A percentile compares a stretch with the other conserved stretches of the same genome.
These are phyloP conservation scores for Dioszegia hungarica DNA, from an alignment of 768 basidiomycete species.

Conservation along the genomic window DNA sequence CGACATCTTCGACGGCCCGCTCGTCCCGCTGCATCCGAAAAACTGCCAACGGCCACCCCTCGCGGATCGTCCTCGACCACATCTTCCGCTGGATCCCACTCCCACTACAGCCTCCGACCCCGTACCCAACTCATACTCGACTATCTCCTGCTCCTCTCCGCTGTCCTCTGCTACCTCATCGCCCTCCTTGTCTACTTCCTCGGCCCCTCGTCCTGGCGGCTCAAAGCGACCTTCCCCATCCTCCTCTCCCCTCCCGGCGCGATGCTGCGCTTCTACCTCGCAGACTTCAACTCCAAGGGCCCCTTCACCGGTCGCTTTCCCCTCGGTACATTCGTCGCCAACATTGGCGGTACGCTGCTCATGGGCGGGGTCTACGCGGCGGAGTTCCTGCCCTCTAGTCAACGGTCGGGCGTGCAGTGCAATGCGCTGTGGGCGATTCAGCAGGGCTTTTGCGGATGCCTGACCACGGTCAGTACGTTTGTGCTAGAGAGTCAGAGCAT, in stretches of 20 bases:
- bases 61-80: too few relatives aligned
- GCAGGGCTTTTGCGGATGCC: slow-evolving; percentile 92
- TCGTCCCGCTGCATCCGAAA: too few relatives aligned
- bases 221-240: slow-evolving; percentile 76
- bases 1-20: neutral
- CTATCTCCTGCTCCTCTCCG: slow-evolving; percentile 40
- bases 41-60: too few relatives aligned
- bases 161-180: slow-evolving; percentile 66
- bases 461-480: slow-evolving; percentile 92
- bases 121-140: neutral
- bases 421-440: slow-evolving; percentile 68
- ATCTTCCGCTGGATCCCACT: too few relatives aligned
- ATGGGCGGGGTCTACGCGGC: slow-evolving; percentile 68
- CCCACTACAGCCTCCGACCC: too few relatives aligned
- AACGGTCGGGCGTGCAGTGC: neutral
- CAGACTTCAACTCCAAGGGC: slow-evolving; percentile 60
- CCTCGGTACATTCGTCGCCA: slow-evolving; percentile 47
- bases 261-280: slow-evolving; percentile 73
- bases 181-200: slow-evolving; percentile 74
- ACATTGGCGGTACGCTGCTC: slow-evolving; percentile 69
- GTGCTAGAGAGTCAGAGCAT: slow-evolving; percentile 69
- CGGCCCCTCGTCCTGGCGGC: slow-evolving; percentile 64
- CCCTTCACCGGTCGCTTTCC: slow-evolving; percentile 49
- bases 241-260: slow-evolving; percentile 86
- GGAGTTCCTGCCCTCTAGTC: slow-evolving; percentile 52